Evolutionary conservation across 257 asterid species (phyloP).

Genomic region (Forsythia viridissima): DNA sequence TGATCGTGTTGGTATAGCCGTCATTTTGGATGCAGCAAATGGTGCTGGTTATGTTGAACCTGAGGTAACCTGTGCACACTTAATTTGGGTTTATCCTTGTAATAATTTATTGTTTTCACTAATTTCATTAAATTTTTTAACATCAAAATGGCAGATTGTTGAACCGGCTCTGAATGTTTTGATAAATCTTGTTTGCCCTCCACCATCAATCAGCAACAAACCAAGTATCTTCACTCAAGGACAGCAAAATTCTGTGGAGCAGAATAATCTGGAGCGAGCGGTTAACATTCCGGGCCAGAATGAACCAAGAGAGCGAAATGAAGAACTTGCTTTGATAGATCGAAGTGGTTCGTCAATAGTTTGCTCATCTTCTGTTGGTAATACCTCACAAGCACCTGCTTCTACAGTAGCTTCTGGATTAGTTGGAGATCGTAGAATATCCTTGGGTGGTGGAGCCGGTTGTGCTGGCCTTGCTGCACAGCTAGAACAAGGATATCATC

Average conservation of each 20-base stretch:
- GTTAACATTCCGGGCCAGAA: slow-evolving; percentile 44
- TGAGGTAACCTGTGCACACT: slow-evolving; percentile 55
- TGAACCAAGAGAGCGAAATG: slow-evolving; percentile 66
- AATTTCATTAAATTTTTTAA: not conserved
- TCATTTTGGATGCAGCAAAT: slow-evolving; percentile 91
- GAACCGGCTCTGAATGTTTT: slow-evolving; percentile 85
- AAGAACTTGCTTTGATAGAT: slow-evolving; percentile 66
- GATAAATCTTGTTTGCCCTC: slow-evolving; percentile 96
- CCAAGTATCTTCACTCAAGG: slow-evolving; percentile 66
- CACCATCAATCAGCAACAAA: slow-evolving; percentile 97
- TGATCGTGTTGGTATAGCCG: slow-evolving; percentile 93
- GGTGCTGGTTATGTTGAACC: slow-evolving; percentile 97
- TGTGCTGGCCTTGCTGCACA: slow-evolving; percentile 99
- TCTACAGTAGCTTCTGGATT: slow-evolving; percentile 78
- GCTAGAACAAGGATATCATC: slow-evolving; percentile 92
- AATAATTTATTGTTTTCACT: slow-evolving; percentile 8
- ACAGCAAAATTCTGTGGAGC: slow-evolving; percentile 64
- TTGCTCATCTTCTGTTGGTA: slow-evolving; percentile 43
- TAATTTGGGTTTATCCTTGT: not conserved
- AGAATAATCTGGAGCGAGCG: slow-evolving; percentile 49
- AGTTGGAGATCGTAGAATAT: slow-evolving; percentile 96
- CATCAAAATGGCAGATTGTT: slow-evolving; percentile 64
- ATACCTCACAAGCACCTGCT: slow-evolving; percentile 50
- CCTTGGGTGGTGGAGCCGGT: slow-evolving; percentile 90
- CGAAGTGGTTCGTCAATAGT: slow-evolving; percentile 49